A percentile compares a stretch with the other conserved stretches of the same genome.
Evolutionary conservation across 1,284 basidiomycete species (phyloP).

Genomic region (Boletellus deceptivus): DNA sequence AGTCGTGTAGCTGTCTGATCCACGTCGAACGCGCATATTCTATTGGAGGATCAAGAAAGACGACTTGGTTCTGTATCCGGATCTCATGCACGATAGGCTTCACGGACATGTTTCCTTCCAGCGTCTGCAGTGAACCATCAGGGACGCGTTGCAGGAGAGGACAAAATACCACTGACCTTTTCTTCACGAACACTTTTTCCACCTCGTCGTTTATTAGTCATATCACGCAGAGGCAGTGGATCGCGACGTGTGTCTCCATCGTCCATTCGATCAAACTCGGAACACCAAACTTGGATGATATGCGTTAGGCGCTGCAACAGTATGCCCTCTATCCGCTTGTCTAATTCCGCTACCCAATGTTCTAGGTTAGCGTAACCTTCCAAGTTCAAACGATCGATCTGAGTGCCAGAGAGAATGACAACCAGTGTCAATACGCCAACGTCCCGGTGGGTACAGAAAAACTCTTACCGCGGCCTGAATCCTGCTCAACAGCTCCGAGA

Average conservation of each 20-base stretch:
- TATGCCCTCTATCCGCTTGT: constrained; percentile 82
- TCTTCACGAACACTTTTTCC: constrained; percentile 73
- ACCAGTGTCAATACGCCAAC: constrained; percentile 1
- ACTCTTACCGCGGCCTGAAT: constrained; percentile 81
- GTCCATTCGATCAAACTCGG: constrained; percentile 75
- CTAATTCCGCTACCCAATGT: constrained; percentile 89
- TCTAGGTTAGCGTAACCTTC: constrained; percentile 99
- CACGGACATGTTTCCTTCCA: constrained; percentile 69
- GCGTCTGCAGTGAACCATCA: constrained; percentile 40
- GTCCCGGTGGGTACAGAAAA: not conserved
- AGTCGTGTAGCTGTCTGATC: constrained; percentile 89
- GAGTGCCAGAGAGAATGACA: not conserved
- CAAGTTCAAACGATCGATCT: constrained; percentile 93
- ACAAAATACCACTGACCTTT: constrained; percentile 46
- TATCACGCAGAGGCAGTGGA: constrained; percentile 48
- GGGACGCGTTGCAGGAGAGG: not conserved
- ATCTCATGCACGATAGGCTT: constrained; percentile 92
- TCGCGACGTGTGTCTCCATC: constrained; percentile 62
- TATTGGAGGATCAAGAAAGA: constrained; percentile 97
- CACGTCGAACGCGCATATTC: constrained; percentile 91
- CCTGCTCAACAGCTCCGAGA: constrained; percentile 73
- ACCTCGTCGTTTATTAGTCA: constrained; percentile 57
- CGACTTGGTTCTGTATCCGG: constrained; percentile 97
- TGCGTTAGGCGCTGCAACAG: constrained; percentile 76
- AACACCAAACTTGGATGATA: constrained; percentile 86